Conservation (phyloP, 495 filamentous ascomycete species). For the Alectoria sarmentosa region DNA sequence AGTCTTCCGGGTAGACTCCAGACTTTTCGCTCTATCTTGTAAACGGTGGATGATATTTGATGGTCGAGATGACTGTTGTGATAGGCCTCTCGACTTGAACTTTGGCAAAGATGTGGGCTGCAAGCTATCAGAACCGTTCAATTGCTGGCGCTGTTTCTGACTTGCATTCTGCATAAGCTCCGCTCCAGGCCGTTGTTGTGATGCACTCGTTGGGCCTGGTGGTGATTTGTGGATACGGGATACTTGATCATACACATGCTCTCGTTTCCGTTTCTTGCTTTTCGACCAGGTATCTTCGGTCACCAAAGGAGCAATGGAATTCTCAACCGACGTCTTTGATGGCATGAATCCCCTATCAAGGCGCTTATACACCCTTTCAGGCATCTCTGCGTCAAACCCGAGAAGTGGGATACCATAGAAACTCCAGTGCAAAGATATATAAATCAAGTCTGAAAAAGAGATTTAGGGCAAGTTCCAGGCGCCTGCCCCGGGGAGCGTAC, state of each 20-base stretch:
- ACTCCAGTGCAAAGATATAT: background rate
- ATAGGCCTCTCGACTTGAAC: background rate
- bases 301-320: background rate
- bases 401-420: background rate
- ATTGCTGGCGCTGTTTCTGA: background rate
- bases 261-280: constrained; percentile 42
- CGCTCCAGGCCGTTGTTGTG: no score
- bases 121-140: background rate
- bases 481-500: no score
- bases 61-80: background rate
- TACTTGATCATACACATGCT: constrained; percentile 14
- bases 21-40: constrained; percentile 39
- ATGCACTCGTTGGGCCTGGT: no score
- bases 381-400: constrained; percentile 32
- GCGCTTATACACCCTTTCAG: constrained; percentile 41
- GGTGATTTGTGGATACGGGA: no score
- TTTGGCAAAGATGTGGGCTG: background rate
- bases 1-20: constrained; percentile 50
- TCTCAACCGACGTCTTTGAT: background rate
- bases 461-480: no score
- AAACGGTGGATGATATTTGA: constrained; percentile 18
- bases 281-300: background rate
- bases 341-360: constrained; percentile 33
- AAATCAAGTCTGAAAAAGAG: background rate
- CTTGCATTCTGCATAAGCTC: background rate